Conservation (phyloP, 495 filamentous ascomycete genomes). For the Aspergillus sclerotiicarbonarius region DNA sequence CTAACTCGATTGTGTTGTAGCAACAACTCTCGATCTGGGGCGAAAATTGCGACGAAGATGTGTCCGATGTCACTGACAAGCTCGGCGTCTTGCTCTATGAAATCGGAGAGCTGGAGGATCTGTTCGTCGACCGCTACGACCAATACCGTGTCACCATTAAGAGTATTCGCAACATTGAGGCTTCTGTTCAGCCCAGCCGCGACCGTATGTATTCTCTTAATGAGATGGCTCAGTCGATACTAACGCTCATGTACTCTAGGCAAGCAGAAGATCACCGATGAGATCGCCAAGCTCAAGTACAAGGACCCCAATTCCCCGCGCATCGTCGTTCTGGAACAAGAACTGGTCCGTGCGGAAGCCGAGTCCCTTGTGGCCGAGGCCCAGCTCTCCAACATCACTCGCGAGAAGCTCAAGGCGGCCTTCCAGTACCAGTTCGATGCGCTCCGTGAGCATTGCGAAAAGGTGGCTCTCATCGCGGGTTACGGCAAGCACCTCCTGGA, state of each 20-base stretch:
- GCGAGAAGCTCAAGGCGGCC: slow-evolving; percentile 97
- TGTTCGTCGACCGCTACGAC: slow-evolving; percentile 97
- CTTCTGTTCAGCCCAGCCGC: slow-evolving; percentile 94
- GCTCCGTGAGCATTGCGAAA: slow-evolving; percentile 95
- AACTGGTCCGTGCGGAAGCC: slow-evolving; percentile 96
- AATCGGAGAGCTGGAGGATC: slow-evolving; percentile 96
- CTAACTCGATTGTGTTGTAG: slow-evolving; percentile 36
- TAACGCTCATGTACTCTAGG: slow-evolving; percentile 40
- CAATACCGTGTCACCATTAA: slow-evolving; percentile 99
- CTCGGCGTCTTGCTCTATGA: slow-evolving; percentile 97
- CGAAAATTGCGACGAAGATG: slow-evolving; percentile 93
- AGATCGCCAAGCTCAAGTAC: slow-evolving; percentile 98
- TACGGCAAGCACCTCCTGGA: slow-evolving; percentile 96
- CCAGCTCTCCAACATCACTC: slow-evolving; percentile 97
- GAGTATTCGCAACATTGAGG: slow-evolving; percentile 98
- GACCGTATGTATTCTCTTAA: slow-evolving; percentile 66
- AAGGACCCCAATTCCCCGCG: slow-evolving; percentile 97
- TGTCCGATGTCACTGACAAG: slow-evolving; percentile 98
- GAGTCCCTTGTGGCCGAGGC: slow-evolving; percentile 98
- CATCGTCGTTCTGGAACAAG: slow-evolving; percentile 96
- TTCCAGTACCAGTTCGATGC: slow-evolving; percentile 99
- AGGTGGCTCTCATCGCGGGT: slow-evolving; percentile 94
- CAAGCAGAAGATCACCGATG: slow-evolving; percentile 99
- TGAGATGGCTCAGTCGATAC: background rate
- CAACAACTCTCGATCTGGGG: slow-evolving; percentile 99